Percentiles rank a stretch among this genome's conserved stretches.
Conservation (phyloP, 2,329 filamentous ascomycete genomes). For the Apiospora phragmitis region DNA sequence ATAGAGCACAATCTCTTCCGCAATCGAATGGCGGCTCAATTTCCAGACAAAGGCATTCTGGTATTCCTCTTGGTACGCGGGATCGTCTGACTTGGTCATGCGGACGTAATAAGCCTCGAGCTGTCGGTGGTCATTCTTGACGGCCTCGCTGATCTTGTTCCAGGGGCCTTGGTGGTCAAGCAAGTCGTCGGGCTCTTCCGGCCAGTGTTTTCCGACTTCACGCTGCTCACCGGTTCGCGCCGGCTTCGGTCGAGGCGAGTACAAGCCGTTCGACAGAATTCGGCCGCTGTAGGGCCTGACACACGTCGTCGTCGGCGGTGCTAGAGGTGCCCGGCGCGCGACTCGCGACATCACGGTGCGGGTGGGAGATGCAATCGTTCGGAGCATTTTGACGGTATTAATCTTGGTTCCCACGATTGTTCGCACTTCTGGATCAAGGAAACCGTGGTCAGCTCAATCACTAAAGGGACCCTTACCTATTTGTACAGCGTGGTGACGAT, state of each 20-base stretch:
- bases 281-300: neutral
- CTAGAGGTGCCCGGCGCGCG: neutral
- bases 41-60: constrained; percentile 56
- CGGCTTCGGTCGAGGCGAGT: neutral
- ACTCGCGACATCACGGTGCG: neutral
- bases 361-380: neutral
- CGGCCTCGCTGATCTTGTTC: constrained; percentile 9
- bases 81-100: constrained; percentile 40
- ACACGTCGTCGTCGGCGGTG: neutral
- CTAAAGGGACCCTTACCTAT: neutral
- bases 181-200: neutral
- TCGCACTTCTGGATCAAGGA: too few relatives aligned
- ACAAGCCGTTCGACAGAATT: constrained; percentile 2
- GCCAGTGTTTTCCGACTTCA: neutral
- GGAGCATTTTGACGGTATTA: neutral
- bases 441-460: too few relatives aligned
- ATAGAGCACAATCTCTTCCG: constrained; percentile 51
- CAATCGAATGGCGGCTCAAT: constrained; percentile 50
- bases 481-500: neutral
- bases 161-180: neutral
- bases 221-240: neutral
- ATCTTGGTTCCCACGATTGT: neutral
- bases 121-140: constrained; percentile 25
- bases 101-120: constrained; percentile 39
- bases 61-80: constrained; percentile 43